Evolutionary conservation across 2,329 filamentous ascomycete genomes (phyloP), one percentile per base, ranked within the genome.

Genomic region (Trichoderma breve): DNA sequence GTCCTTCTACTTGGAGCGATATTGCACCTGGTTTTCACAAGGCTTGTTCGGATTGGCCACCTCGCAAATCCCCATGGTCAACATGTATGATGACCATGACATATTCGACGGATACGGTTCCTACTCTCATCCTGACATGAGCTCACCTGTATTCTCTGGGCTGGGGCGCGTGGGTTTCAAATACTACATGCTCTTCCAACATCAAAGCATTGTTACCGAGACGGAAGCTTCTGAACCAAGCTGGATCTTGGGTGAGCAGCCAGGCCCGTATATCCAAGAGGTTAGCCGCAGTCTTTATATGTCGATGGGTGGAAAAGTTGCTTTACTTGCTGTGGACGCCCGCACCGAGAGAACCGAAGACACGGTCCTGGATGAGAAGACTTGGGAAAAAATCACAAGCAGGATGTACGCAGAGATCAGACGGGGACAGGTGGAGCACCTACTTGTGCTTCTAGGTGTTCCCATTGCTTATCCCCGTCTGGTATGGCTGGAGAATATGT

Each of bases 161-260:
- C 82, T 99, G 9, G 97, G 96, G 3, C 92, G 92, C 47, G 90
- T 98, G 64, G 95, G 95, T 0, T 98, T 96, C 88, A 99, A 99
- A 81, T 99, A 98, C 82, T 99, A 99, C 78, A 92, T 99, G 90
- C 87, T 99, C 9, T 99, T 99, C 84, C 96, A 99, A 81, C 96
- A 99, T 76, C 97, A 99, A 81, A 97, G 92, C 75, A 86, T 97
- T 4, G 84, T 89, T 1, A 89, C 91, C 60, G 96, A 99, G 83
- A 94, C 91, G 0, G 91, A 97, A 75, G 85, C 87, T 43, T 89
- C 92, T 3, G 97, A 99, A 80, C 93, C 95, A 2, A 98, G 94
- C 79, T 98, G 96, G 96, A 84, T 97, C 21, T 83, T 98, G 4
- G 96, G 96, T 6, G 84, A 88, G 28, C 85, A 87, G 39, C 93